Percentiles rank a stretch among this genome's conserved stretches.
These are phyloP conservation scores for Ceratobasidium sp. DNA, from an alignment of 1,284 basidiomycete genomes.

Conservation along the genomic window DNA sequence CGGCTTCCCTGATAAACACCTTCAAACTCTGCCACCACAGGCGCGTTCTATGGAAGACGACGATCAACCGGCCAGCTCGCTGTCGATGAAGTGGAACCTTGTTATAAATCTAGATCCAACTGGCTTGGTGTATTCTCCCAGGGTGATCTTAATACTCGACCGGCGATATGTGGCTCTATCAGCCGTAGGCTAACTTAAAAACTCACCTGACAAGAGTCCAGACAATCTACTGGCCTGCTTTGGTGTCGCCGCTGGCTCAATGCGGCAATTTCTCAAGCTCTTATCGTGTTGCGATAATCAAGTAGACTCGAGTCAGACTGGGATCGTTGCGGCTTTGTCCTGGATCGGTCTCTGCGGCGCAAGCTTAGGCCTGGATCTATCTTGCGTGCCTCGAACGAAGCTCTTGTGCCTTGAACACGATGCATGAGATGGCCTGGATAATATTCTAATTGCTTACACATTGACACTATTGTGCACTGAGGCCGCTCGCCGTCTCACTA, in stretches of 20 bases:
- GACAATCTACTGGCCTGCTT: not conserved
- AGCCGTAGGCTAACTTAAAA: not conserved
- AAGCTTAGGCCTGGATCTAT: not conserved
- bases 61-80: too few relatives aligned
- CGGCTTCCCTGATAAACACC: too few relatives aligned
- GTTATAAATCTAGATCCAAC: not conserved
- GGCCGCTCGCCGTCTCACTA: not conserved
- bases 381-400: not conserved
- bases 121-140: not conserved
- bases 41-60: too few relatives aligned
- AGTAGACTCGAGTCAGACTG: not conserved
- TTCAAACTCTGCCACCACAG: too few relatives aligned
- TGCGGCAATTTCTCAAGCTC: not conserved
- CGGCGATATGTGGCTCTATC: not conserved
- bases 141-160: not conserved
- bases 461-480: not conserved
- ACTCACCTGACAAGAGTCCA: not conserved
- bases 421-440: not conserved
- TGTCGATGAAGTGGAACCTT: not conserved
- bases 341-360: not conserved
- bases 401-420: not conserved
- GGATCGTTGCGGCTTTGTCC: not conserved
- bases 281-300: not conserved
- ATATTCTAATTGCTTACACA: not conserved
- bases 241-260: too few relatives aligned